phyloP scores from a whole-genome alignment of 805 yeast species.

The Ascoidea asiatica region DNA sequence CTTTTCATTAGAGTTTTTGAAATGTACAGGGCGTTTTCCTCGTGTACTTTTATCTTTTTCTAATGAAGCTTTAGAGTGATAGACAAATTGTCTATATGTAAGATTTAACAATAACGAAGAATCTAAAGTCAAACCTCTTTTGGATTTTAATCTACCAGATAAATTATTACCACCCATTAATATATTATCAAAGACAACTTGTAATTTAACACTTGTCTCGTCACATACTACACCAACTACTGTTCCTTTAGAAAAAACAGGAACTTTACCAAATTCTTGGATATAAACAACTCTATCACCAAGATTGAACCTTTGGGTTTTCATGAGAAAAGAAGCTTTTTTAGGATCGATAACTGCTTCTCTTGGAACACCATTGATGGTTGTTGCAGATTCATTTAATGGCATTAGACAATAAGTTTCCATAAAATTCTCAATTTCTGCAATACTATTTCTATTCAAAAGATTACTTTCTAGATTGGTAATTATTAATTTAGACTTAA shows the following conservation, averaged over 20 bases:
- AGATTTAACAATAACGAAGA: constrained; percentile 72
- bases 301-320: constrained; percentile 61
- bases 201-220: constrained; percentile 54
- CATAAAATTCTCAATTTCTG: constrained; percentile 50
- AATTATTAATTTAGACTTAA: constrained; percentile 40
- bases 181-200: constrained; percentile 73
- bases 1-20: constrained; percentile 3
- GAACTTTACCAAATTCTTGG: constrained; percentile 80
- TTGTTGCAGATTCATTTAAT: constrained; percentile 35
- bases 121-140: constrained; percentile 76
- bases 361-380: constrained; percentile 71
- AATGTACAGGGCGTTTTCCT: constrained; percentile 9
- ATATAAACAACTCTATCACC: constrained; percentile 89
- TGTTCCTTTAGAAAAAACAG: constrained; percentile 78
- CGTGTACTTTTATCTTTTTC: constrained; percentile 16
- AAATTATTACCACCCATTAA: constrained; percentile 72
- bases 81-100: constrained; percentile 60
- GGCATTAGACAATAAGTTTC: constrained; percentile 30
- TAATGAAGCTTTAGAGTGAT: constrained; percentile 55
- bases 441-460: constrained; percentile 50
- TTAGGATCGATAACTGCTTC: constrained; percentile 70
- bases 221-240: constrained; percentile 52
- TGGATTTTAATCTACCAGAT: constrained; percentile 63
- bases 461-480: constrained; percentile 73
- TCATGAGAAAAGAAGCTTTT: constrained; percentile 55